Evolutionary conservation across 345 rosid genomes (phyloP), one percentile per base, ranked within the genome.

Genomic region (Leavenworthia alabamica): DNA sequence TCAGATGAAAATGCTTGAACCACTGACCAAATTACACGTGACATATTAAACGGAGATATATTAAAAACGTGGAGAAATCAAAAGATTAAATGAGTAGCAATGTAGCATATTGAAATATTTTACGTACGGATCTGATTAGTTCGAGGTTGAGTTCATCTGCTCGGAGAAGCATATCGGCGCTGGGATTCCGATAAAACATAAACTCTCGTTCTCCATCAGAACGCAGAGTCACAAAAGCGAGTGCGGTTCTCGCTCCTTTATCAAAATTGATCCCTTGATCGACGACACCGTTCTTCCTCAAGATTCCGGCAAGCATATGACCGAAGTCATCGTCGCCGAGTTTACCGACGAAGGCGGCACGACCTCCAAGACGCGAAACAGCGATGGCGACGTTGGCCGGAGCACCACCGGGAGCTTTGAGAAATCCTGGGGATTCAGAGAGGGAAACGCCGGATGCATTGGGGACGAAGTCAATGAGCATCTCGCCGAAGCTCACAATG

Each of bases 311-410:
- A 60, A 87, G 64, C 85, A 87, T 84, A 35, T 72, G 67, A 5
- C 89, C 95, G 50, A 81, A 84, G 40, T 82, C 89, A 67, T 86
- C 91, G 33, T 81, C 84, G 5, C 95, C 89, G 0, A 73, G 65
- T 71, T 80, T 80, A 20, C 85, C 90, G 1, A 82, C 74, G 48
- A 78, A 78, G 47, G 85, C 83, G 0, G 85, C 71, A 0, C 75
- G 77, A 51, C 81, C 85, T 7, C 83, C 85, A 5, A 82, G 71
- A 55, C 76, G 82, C n/a, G 82, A 60, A 0, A 82, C 58, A 1
- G 83, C 79, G 52, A 80, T 77, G 6, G 85, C 83, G 1, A 78
- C 86, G 60, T 84, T 82, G 28, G 90, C 83, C 14, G 86, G 90
- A 37, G 82, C 87, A 33, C 83, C 84, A 10, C 83, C 81, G 3